A percentile compares a stretch with the other conserved stretches of the same genome.
These are phyloP conservation scores for Aegilops umbellulata DNA, from an alignment of 176 grass and related monocot species.

Conservation along the genomic window DNA sequence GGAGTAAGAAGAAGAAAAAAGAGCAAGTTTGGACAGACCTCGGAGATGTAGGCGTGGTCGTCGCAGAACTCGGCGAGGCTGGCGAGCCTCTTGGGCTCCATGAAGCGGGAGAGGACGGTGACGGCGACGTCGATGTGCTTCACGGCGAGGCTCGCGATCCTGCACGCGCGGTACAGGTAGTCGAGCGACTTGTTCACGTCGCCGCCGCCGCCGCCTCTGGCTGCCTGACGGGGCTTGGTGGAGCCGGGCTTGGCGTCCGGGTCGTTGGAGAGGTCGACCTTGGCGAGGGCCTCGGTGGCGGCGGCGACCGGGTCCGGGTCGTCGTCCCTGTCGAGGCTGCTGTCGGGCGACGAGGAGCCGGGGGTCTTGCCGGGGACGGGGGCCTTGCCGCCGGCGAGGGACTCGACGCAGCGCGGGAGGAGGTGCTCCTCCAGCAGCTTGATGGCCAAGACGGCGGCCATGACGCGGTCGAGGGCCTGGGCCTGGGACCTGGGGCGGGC, in stretches of 20 bases:
- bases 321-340: too few species aligned
- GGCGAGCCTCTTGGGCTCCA: not conserved
- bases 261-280: not conserved
- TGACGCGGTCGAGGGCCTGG: not conserved
- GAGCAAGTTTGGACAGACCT: not conserved
- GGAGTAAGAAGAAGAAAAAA: too few species aligned
- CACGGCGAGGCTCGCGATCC: not conserved
- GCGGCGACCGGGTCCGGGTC: not conserved
- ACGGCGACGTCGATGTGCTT: not conserved
- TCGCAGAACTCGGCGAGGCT: not conserved
- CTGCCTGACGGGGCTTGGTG: too few species aligned
- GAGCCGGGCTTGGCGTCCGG: not conserved
- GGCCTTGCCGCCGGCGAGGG: not conserved
- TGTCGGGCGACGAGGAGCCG: not conserved
- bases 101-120: not conserved
- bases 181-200: not conserved
- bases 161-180: not conserved
- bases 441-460: not conserved
- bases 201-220: not conserved
- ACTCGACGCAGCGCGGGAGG: not conserved
- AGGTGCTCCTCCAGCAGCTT: not conserved
- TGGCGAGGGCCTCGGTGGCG: not conserved
- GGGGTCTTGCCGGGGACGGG: too few species aligned
- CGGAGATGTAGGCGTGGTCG: not conserved
- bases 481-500: not conserved